Base-by-base conservation (phyloP, 2,329 filamentous ascomycete species). In the Dryadomyces quercus-mongolicae region DNA sequence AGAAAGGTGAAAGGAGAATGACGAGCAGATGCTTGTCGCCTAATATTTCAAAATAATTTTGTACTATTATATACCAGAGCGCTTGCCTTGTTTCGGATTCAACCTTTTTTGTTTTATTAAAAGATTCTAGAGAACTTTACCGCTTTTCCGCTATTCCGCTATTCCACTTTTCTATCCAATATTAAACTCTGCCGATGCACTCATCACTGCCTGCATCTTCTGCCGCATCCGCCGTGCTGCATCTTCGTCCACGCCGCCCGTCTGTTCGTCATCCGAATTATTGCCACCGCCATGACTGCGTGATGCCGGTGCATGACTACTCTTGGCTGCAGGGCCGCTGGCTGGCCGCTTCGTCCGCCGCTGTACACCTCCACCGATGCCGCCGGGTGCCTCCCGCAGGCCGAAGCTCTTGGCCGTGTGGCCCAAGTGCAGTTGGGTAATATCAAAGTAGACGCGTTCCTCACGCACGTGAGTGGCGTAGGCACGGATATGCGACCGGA, bases 401-500 rank as follows among this genome's bases (percentile, higher is more conserved):
- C 84, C 93, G 66, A 95, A 98, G 25, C 86, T 88, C 74, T 98
- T 98, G 8, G 92, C 92, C 60, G 93, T 74, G 73, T 98, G 93
- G 3, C 93, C 93, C 8, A 97, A 72, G 67, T 98, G 93, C 49
- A 98, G 72, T 63, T 88, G 81, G 57, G 88, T 90, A 68, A 96
- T 94, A 67, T 97, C 88, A 67, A 98, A 98, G 66, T 86, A 91
- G 52, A 75, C 74, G 52, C 93, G 79, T 71, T 98, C 93, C 46
- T 85, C 84, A 34, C 87, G 84, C 31, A 92, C 81, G 68, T 98
- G 93, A 0, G 93, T 98, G 2, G 93, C 90, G 67, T 98, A 98
- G 1, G 93, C 93, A 54, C 93, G 80, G 54, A 98, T 85, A 64
- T 97, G 91, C 51, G 88, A 93, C 65, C 94, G 89, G 72, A 88